Evolutionary conservation across 768 basidiomycete genomes (phyloP).

Genomic region (Macrocybe gigantea): DNA sequence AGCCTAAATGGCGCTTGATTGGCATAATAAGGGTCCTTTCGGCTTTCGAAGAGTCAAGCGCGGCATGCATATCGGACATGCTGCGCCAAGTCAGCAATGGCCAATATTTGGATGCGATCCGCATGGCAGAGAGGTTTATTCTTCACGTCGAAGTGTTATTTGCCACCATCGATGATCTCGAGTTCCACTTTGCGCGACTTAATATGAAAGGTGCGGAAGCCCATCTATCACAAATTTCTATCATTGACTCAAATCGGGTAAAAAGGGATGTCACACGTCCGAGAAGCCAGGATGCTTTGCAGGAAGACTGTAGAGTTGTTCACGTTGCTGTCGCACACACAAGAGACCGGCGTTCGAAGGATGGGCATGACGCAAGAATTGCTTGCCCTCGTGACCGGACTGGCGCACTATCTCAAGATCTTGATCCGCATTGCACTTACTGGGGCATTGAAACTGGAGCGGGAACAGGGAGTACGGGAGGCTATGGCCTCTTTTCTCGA

Average conservation of each 20-base stretch:
- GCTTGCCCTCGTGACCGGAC: constrained; percentile 94
- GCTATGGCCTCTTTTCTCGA: constrained; percentile 90
- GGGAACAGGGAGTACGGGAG: constrained; percentile 76
- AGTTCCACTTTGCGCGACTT: constrained; percentile 75
- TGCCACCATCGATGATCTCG: constrained; percentile 94
- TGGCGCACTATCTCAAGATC: constrained; percentile 99
- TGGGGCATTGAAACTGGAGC: constrained; percentile 90
- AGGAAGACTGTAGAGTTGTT: constrained; percentile 99
- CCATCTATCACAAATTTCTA: neutral
- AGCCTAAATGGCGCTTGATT: constrained; percentile 18
- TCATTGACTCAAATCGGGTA: constrained; percentile 10
- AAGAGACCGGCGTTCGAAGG: constrained; percentile 83
- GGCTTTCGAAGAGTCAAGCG: constrained; percentile 98
- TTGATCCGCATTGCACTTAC: constrained; percentile 97
- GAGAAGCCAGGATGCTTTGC: constrained; percentile 97
- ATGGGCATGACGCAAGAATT: constrained; percentile 98
- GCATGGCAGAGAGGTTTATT: constrained; percentile 98
- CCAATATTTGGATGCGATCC: constrained; percentile 92
- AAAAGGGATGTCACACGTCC: constrained; percentile 93
- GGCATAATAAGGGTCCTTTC: constrained; percentile 61
- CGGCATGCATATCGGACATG: constrained; percentile 99
- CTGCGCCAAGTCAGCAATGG: constrained; percentile 94
- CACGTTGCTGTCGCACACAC: constrained; percentile 91
- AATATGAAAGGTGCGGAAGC: constrained; percentile 73
- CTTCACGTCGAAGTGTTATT: constrained; percentile 97